phyloP scores from a whole-genome alignment of 192 early-diverging fungal species.

The Phlyctochytrium planicorne region DNA sequence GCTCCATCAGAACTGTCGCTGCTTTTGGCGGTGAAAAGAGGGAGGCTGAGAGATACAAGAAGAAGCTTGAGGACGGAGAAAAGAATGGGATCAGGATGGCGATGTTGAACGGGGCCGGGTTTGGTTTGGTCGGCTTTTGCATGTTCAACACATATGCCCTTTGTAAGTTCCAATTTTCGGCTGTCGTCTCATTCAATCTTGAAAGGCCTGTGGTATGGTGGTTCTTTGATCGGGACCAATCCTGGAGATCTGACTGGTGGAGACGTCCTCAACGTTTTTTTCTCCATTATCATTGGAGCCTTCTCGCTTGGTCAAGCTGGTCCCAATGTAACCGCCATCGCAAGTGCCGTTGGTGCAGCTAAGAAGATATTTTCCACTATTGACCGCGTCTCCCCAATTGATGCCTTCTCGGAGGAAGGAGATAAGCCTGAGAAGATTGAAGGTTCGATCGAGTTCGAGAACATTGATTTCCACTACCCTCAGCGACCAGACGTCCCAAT shows the following conservation, averaged over 20 bases:
- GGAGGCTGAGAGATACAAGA: conserved; percentile 61
- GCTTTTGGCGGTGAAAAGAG: conserved; percentile 80
- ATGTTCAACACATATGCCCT: conserved; percentile 77
- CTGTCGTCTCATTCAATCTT: too few relatives aligned
- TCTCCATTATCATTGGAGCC: conserved; percentile 48
- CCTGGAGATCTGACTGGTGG: conserved; percentile 43
- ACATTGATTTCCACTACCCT: conserved; percentile 60
- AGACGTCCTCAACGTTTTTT: conserved; percentile 47
- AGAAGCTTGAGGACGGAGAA: conserved; percentile 63
- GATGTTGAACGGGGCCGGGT: conserved; percentile 54
- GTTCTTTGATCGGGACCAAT: conserved; percentile 46
- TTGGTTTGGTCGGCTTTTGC: conserved; percentile 75
- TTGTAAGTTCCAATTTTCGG: conserved; percentile 65
- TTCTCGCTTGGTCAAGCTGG: conserved; percentile 42
- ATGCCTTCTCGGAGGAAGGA: conserved; percentile 35
- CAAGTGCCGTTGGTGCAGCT: conserved; percentile 44
- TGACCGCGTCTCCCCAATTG: conserved; percentile 48
- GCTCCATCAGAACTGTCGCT: conserved; percentile 80
- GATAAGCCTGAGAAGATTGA: conserved; percentile 26
- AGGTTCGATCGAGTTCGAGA: conserved; percentile 46
- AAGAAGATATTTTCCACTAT: conserved; percentile 50
- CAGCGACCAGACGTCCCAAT: conserved; percentile 60
- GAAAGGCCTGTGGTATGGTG: conserved; percentile 78
- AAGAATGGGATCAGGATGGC: conserved; percentile 63
- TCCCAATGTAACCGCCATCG: conserved; percentile 38